A percentile compares a stretch with the other conserved stretches of the same genome.
Evolutionary conservation across 305 asterid genomes (phyloP).

Genomic region (Plantago coronopus): DNA sequence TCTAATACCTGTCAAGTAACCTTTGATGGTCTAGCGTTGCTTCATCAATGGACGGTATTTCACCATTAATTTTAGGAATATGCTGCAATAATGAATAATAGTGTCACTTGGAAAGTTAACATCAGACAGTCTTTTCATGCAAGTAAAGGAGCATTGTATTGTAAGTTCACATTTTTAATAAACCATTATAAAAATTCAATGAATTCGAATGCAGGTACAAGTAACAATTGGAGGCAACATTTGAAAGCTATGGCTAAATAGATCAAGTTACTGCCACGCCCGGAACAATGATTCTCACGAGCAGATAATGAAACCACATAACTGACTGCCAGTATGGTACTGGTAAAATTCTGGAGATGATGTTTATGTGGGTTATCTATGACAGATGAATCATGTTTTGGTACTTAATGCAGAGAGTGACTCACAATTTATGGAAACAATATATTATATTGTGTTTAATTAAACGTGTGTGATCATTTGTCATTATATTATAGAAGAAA

Average conservation of each 20-base stretch:
- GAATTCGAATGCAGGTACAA: not conserved
- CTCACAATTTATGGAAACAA: not conserved
- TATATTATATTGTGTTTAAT: not conserved
- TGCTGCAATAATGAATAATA: slow-evolving; percentile 52
- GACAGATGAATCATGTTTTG: not conserved
- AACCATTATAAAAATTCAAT: not conserved
- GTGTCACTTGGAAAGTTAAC: slow-evolving; percentile 8
- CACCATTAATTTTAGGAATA: slow-evolving; percentile 85
- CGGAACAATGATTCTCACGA: slow-evolving; percentile 7
- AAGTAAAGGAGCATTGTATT: slow-evolving; percentile 9
- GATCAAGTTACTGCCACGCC: not conserved
- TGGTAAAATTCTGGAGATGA: slow-evolving; percentile 9
- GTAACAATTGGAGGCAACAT: not conserved
- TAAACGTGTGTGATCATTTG: not conserved
- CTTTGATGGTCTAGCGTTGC: slow-evolving; percentile 92
- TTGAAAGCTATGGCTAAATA: not conserved
- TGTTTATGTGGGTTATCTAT: not conserved
- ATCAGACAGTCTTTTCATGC: slow-evolving; percentile 8
- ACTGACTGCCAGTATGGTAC: slow-evolving; percentile 4
- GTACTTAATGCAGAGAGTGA: not conserved
- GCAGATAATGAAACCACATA: not conserved
- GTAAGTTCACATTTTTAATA: slow-evolving; percentile 4
- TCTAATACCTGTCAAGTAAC: slow-evolving; percentile 76
- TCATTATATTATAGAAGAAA: not conserved
- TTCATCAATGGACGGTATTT: slow-evolving; percentile 83